phyloP scores from a whole-genome alignment of 1,284 basidiomycete genomes.

The Melampsora medusae region DNA sequence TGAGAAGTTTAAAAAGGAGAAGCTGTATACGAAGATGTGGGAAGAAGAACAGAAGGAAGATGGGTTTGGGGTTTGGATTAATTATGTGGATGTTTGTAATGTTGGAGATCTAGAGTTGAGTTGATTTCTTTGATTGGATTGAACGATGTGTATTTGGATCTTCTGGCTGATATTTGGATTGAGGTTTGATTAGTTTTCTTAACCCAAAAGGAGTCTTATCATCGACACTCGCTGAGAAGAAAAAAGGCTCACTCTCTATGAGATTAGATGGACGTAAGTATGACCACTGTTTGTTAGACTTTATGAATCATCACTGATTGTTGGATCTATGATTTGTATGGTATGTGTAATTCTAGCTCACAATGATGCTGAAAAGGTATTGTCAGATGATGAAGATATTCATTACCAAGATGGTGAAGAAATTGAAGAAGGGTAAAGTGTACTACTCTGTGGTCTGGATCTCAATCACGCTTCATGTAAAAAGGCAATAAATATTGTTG shows the following conservation, averaged over 20 bases:
- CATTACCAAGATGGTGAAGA: too few relatives aligned
- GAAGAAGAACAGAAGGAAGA: conserved; percentile 12
- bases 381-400: conserved; percentile 1
- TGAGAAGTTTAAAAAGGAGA: conserved; percentile 26
- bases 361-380: neutral
- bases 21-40: neutral
- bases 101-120: conserved; percentile 32
- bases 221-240: neutral
- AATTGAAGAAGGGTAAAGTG: too few relatives aligned
- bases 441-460: too few relatives aligned
- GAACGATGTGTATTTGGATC: neutral
- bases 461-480: too few relatives aligned
- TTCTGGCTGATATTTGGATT: neutral
- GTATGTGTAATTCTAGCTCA: neutral
- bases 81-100: conserved; percentile 39
- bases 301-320: neutral
- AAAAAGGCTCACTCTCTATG: too few relatives aligned
- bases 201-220: conserved; percentile 11
- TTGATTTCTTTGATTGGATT: neutral
- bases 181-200: neutral
- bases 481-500: too few relatives aligned
- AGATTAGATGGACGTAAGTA: neutral
- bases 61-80: conserved; percentile 40
- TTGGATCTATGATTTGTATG: neutral
- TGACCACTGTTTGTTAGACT: neutral